Conservation (phyloP, 331 rosid genomes). For the Quercus lobata region DNA sequence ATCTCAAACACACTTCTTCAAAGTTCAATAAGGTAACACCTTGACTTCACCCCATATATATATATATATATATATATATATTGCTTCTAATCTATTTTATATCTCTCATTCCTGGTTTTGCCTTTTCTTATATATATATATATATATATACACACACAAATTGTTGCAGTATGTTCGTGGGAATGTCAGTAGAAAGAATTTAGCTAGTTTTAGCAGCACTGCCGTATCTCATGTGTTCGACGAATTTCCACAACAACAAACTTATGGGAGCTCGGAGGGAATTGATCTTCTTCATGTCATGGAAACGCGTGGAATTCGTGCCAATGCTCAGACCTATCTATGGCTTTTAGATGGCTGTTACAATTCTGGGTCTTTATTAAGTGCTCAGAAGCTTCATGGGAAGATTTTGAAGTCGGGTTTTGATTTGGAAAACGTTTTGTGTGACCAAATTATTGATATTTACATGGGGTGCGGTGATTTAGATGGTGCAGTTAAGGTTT, state of each 20-base stretch:
- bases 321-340: conserved; percentile 69
- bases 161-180: conserved; percentile 33
- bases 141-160: no score
- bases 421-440: conserved; percentile 32
- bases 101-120: neutral
- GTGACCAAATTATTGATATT: conserved; percentile 45
- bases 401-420: conserved; percentile 70
- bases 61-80: neutral
- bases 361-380: conserved; percentile 42
- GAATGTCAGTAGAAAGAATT: conserved; percentile 21
- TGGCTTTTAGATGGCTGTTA: conserved; percentile 68
- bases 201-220: conserved; percentile 37
- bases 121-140: neutral
- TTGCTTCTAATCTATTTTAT: neutral
- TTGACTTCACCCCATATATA: neutral
- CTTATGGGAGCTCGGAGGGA: conserved; percentile 30
- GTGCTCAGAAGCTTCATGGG: conserved; percentile 65
- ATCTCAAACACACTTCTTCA: neutral
- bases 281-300: conserved; percentile 52
- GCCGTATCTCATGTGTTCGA: conserved; percentile 30
- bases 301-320: conserved; percentile 65
- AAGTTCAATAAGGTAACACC: conserved; percentile 28
- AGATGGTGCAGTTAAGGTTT: conserved; percentile 43
- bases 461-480: conserved; percentile 49
- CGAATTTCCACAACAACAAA: conserved; percentile 21